Evolutionary conservation across 1,284 basidiomycete genomes (phyloP), one percentile per base, ranked within the genome.

Genomic region (Papiliotrema laurentii): DNA sequence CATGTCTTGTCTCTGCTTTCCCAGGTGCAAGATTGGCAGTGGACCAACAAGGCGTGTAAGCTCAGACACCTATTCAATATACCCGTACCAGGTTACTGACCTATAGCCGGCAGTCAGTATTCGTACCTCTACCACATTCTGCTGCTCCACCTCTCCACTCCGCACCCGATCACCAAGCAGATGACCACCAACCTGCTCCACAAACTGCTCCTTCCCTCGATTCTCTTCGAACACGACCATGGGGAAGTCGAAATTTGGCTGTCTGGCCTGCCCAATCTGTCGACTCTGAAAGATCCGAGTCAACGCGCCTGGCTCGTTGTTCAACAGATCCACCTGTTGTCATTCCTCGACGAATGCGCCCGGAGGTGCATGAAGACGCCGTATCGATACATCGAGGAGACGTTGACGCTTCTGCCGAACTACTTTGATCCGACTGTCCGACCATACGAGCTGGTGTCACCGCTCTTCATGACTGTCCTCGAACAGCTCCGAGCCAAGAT

Each of bases 261-360:
- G 4, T 71, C 77, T 2, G 80, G 82, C 16, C 57, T 69, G 16
- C 68, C 67, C 13, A 43, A 74, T 71, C 14, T 71, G 75, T 34
- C 47, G 7, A 25, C 22, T 6, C 28, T 16, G 14, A 34, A 2
- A 4, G 47, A 49, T 30, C 56, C 80, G 0, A 78, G 77, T 0
- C 54, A 54, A 0, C 81, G 79, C 3, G 75, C 79, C 1, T 68
- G 75, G 6, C 66, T 63, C 22, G 52, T 85, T 34, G 77, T 76
- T 0, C 82, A 88, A 86, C 40, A 79, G 79, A 65, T 71, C 10
- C 74, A 79, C 31, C 79, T 92, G 3, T 75, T 88, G 4, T 61
- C 75, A 0, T 92, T 96, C 73, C 58, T 96, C 13, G 92, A 97
- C 60, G 88, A 92, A 40, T 94, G 89, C 63, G 76, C 87, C 6